Percentiles rank a stretch among this genome's conserved stretches.
phyloP scores from a whole-genome alignment of 306 rosid species.

The Rosa rugosa region DNA sequence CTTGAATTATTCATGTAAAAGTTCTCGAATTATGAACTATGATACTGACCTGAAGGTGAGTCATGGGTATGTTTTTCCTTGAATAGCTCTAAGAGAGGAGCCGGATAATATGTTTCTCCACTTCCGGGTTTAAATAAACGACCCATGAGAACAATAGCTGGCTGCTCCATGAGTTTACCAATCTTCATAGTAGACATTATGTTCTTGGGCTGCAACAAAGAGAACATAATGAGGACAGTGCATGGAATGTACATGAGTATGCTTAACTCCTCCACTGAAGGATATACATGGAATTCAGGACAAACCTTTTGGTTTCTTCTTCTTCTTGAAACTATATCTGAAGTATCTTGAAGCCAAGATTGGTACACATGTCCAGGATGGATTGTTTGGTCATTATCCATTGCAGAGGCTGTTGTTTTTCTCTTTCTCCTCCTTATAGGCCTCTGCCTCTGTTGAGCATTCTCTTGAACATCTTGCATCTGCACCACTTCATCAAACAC shows the following conservation, averaged over 20 bases:
- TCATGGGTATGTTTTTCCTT: constrained; percentile 44
- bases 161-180: not conserved
- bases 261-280: constrained; percentile 9
- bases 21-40: constrained; percentile 12
- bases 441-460: constrained; percentile 39
- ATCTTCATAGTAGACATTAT: constrained; percentile 49
- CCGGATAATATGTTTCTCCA: constrained; percentile 64
- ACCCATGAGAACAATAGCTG: constrained; percentile 36
- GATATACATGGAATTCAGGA: not conserved
- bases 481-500: not conserved
- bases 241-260: not conserved
- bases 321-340: constrained; percentile 58
- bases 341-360: constrained; percentile 71
- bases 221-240: constrained; percentile 6
- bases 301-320: constrained; percentile 71
- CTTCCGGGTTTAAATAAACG: constrained; percentile 47
- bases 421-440: constrained; percentile 51
- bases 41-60: constrained; percentile 65
- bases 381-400: constrained; percentile 76
- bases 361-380: constrained; percentile 70
- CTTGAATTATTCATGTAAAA: not conserved
- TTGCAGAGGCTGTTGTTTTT: constrained; percentile 29
- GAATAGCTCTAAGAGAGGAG: constrained; percentile 67
- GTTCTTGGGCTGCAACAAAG: constrained; percentile 38
- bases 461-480: constrained; percentile 47